phyloP scores from a whole-genome alignment of 2,329 filamentous ascomycete genomes.

The Botrytis elliptica region DNA sequence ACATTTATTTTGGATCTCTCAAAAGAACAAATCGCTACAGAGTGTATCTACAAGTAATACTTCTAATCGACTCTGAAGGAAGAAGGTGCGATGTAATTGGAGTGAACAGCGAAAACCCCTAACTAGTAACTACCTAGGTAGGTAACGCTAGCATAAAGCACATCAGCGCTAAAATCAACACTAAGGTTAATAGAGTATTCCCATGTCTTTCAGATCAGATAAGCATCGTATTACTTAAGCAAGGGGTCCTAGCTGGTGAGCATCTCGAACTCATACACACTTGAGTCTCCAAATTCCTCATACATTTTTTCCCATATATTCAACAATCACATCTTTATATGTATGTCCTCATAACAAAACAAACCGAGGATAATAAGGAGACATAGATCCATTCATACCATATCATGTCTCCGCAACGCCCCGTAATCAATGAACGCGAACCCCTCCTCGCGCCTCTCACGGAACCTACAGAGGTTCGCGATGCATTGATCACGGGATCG shows the following conservation, averaged over 20 bases:
- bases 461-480: not conserved
- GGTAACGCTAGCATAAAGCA: not conserved
- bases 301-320: not conserved
- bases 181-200: not conserved
- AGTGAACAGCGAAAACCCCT: not conserved
- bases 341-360: not conserved
- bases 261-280: not conserved
- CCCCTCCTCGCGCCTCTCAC: slow-evolving; percentile 11
- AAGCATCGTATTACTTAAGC: not conserved
- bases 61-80: not conserved
- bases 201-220: slow-evolving; percentile 2
- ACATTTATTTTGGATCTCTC: not conserved
- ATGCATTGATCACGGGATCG: slow-evolving; percentile 12
- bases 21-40: not conserved
- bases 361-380: not conserved
- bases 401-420: not conserved
- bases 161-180: not conserved
- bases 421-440: not conserved
- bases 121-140: not conserved
- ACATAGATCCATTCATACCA: too few species aligned
- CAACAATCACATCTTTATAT: not conserved
- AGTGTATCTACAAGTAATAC: not conserved
- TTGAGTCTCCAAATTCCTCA: not conserved
- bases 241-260: not conserved
- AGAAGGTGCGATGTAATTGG: not conserved